Conservation (phyloP, 495 filamentous ascomycete genomes). For the Cercophora newfieldiana region DNA sequence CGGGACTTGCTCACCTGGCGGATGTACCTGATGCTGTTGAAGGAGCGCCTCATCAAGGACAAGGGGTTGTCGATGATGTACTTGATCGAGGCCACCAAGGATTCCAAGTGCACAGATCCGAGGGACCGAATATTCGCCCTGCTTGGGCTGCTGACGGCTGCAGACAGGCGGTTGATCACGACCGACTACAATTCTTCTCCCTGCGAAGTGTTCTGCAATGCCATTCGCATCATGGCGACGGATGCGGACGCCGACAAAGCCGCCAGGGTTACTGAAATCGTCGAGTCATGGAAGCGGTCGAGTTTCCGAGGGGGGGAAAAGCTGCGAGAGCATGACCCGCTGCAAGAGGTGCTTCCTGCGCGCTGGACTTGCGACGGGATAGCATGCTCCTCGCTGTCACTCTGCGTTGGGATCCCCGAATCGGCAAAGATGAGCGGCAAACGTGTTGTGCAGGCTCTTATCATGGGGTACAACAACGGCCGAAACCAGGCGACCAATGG, state of each 20-base stretch:
- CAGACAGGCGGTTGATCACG: too few relatives aligned
- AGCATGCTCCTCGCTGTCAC: neutral
- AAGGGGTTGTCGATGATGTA: neutral
- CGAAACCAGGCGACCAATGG: neutral
- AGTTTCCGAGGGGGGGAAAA: neutral
- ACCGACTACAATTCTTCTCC: too few relatives aligned
- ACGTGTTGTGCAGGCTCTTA: neutral
- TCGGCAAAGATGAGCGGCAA: neutral
- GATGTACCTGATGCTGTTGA: neutral
- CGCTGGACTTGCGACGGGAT: neutral
- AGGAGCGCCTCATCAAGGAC: neutral
- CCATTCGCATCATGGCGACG: too few relatives aligned
- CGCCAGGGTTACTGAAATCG: neutral
- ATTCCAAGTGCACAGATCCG: too few relatives aligned
- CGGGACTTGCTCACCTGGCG: neutral
- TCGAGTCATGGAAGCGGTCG: neutral
- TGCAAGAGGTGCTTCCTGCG: neutral
- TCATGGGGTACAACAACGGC: neutral
- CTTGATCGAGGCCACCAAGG: neutral
- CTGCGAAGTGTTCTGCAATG: too few relatives aligned
- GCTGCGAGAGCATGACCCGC: neutral
- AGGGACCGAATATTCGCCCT: too few relatives aligned
- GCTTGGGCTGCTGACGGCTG: too few relatives aligned
- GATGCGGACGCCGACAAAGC: neutral
- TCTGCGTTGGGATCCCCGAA: neutral